Evolutionary conservation across 2,329 filamentous ascomycete species (phyloP), one percentile per base, ranked within the genome.

Genomic region (Fusarium fracticaudum): DNA sequence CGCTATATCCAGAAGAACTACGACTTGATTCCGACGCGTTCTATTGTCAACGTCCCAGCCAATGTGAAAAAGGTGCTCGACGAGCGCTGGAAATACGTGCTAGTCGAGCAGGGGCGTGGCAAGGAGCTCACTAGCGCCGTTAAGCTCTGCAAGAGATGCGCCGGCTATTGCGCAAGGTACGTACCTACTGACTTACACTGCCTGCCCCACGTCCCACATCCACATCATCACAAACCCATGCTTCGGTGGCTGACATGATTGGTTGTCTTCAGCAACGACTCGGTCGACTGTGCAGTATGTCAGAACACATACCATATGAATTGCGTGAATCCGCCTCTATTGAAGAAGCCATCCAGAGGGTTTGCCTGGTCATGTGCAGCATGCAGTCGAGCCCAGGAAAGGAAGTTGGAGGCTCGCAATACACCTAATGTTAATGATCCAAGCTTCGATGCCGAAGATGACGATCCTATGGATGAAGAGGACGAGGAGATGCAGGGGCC

Each of bases 351-450:
- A 26, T 98, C 96, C 53, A 92, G 96, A 83, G 96, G 96, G 44
- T 99, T 99, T 84, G 96, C 95, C 9, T 99, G 96, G 96, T 96
- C 96, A 37, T 99, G 96, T 83, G 96, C 94, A 62, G 93, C 96
- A 67, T 99, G 96, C 83, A 98, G 95, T 82, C 92, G 96, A 78
- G 95, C 94, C n/a, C 95, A 98, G 81, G 96, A 98, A 83, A 91
- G 94, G 77, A 97, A 94, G 82, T 86, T 98, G 35, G 95, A 98
- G 85, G 94, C 95, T 67, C 92, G 95, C 67, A 92, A 97, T 80
- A 97, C 95, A 1, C 94, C 95, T 31, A 91, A 92, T 54, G 84
- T 93, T 33, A 88, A 90, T 50, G 94, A 95, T 67, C 88, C 93
- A 63, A 87, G 91, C 62, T 83, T 88, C n/a, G 86, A 95, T 57